Conservation (phyloP, 306 rosid species). For the Urtica urens region DNA sequence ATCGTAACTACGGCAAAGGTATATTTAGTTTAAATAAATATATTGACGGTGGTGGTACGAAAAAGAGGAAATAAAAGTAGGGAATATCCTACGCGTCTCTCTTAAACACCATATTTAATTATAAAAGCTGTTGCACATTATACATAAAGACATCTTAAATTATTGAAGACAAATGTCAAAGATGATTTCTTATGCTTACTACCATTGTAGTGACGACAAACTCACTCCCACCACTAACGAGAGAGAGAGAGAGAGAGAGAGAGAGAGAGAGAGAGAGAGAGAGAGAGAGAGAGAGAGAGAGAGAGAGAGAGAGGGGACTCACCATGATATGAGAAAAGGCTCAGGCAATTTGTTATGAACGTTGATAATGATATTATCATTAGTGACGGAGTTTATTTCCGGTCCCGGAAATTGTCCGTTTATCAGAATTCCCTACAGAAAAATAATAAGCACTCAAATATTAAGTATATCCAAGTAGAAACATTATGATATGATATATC, state of each 20-base stretch:
- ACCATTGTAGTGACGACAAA: background rate
- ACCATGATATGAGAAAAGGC: constrained; percentile 87
- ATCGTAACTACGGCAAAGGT: too few species aligned
- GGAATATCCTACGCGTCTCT: too few species aligned
- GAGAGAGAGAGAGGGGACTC: background rate
- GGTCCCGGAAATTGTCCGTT: constrained; percentile 93
- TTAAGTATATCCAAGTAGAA: too few species aligned
- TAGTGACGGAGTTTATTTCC: constrained; percentile 58
- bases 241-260: background rate
- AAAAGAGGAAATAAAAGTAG: too few species aligned
- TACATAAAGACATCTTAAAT: background rate
- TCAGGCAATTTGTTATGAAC: constrained; percentile 63
- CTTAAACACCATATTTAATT: background rate
- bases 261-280: background rate
- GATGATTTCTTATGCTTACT: background rate
- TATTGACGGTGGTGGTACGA: too few species aligned
- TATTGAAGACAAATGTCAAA: background rate
- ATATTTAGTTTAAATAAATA: too few species aligned
- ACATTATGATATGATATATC: background rate
- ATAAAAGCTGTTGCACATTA: background rate
- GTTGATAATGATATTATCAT: constrained; percentile 73
- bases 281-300: background rate
- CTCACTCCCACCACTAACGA: background rate
- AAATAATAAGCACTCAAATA: too few species aligned
- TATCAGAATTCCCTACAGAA: constrained; percentile 63